Conservation (phyloP, 2,329 filamentous ascomycete species). For the Xylariaceae sp. region DNA sequence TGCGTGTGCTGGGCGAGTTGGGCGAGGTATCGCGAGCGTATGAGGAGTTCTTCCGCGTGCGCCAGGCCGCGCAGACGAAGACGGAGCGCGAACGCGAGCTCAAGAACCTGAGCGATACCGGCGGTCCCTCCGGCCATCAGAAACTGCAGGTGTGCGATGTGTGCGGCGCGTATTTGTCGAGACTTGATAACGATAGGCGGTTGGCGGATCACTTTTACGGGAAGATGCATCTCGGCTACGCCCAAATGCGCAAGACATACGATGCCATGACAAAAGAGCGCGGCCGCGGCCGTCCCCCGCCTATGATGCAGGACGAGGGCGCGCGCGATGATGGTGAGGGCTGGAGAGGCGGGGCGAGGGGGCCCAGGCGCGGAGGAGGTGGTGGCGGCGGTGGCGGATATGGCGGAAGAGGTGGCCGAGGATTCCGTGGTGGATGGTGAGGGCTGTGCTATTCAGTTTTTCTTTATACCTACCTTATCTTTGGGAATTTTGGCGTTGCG, state of each 20-base stretch:
- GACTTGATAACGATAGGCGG: slow-evolving; percentile 89
- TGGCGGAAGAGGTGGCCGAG: slow-evolving; percentile 33
- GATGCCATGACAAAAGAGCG: slow-evolving; percentile 84
- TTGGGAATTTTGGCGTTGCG: slow-evolving; percentile 26
- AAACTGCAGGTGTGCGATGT: slow-evolving; percentile 98
- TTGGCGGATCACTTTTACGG: slow-evolving; percentile 97
- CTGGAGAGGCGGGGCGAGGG: slow-evolving; percentile 42
- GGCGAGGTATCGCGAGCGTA: slow-evolving; percentile 76
- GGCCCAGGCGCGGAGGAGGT: slow-evolving; percentile 49
- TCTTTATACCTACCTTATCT: slow-evolving; percentile 14
- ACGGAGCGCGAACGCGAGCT: slow-evolving; percentile 81
- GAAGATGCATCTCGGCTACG: slow-evolving; percentile 98
- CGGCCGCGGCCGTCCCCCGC: slow-evolving; percentile 54
- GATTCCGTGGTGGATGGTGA: slow-evolving; percentile 43
- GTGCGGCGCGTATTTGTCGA: slow-evolving; percentile 87
- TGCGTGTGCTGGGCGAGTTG: slow-evolving; percentile 77
- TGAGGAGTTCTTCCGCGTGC: slow-evolving; percentile 82
- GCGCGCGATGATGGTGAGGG: slow-evolving; percentile 45
- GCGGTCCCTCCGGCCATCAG: slow-evolving; percentile 89
- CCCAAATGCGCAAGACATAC: slow-evolving; percentile 93
- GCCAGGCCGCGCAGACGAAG: slow-evolving; percentile 74
- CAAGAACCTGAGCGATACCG: slow-evolving; percentile 85
- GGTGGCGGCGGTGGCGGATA: slow-evolving; percentile 47
- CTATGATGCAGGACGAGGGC: slow-evolving; percentile 39
- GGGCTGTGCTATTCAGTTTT: neutral